Percentiles rank a stretch among this genome's conserved stretches.
phyloP scores from a whole-genome alignment of 2,329 filamentous ascomycete genomes.

The Bipolaris bicolor region DNA sequence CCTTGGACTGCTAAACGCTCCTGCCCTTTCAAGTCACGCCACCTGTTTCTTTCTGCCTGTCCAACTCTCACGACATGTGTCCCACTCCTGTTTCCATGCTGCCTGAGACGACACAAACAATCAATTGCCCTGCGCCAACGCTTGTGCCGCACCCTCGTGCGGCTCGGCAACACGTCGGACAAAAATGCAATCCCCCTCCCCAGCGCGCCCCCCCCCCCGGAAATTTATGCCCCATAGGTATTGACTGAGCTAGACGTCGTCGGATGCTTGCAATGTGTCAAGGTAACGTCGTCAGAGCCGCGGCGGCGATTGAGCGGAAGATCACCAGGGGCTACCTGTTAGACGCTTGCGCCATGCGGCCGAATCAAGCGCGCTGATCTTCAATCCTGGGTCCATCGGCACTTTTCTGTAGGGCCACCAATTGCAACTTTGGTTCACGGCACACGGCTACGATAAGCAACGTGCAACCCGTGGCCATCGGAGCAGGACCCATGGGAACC shows the following conservation, averaged over 20 bases:
- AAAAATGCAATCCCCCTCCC: background rate
- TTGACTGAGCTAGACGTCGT: background rate
- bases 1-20: background rate
- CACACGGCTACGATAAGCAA: conserved; percentile 2
- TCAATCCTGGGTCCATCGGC: background rate
- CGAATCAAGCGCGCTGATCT: conserved; percentile 5
- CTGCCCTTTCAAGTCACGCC: conserved; percentile 1
- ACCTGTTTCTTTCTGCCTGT: background rate
- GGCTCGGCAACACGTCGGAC: conserved; percentile 14
- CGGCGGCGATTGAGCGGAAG: conserved; percentile 8
- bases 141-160: background rate
- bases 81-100: background rate
- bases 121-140: background rate
- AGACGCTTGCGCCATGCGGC: conserved; percentile 9
- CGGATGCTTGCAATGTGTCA: conserved; percentile 8
- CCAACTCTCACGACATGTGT: background rate
- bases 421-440: conserved; percentile 2
- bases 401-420: conserved; percentile 11
- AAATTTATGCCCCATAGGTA: conserved; percentile 1
- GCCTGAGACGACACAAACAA: background rate
- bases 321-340: conserved; percentile 7
- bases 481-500: background rate
- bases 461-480: background rate
- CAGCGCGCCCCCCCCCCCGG: background rate
- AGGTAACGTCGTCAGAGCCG: background rate